These are phyloP conservation scores for Diutina ranongensis DNA, from an alignment of 1,139 yeast genomes.

Conservation along the genomic window DNA sequence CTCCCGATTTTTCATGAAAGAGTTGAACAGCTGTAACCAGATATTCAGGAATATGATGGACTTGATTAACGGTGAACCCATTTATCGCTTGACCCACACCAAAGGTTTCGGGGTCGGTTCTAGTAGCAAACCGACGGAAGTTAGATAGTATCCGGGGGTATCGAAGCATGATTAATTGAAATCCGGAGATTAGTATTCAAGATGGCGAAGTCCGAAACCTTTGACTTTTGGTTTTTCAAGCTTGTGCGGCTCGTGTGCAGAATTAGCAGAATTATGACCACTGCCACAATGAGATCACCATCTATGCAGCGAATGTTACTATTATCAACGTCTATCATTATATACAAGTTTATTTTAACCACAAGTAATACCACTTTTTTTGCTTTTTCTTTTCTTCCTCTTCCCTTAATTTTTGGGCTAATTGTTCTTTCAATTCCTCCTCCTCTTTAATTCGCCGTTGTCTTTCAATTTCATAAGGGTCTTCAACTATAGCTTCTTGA, in stretches of 20 bases:
- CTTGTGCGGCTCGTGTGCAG: not conserved
- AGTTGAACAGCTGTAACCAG: slow-evolving; percentile 3
- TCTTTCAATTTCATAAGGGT: slow-evolving; percentile 3
- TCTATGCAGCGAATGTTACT: no score
- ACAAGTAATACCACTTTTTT: slow-evolving; percentile 5
- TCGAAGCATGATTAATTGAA: not conserved
- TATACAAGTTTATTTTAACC: slow-evolving; percentile 6
- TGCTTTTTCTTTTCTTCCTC: not conserved
- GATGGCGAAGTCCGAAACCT: not conserved
- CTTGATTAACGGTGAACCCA: slow-evolving; percentile 55
- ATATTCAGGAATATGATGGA: slow-evolving; percentile 62
- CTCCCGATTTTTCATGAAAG: slow-evolving; percentile 40
- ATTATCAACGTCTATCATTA: no score
- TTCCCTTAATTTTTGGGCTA: not conserved
- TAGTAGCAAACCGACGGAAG: not conserved
- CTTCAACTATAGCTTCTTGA: not conserved
- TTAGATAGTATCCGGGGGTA: not conserved
- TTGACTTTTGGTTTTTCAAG: not conserved
- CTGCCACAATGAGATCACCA: no score
- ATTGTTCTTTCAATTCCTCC: not conserved
- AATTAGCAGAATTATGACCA: no score
- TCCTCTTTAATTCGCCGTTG: not conserved
- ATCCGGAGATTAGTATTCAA: no score
- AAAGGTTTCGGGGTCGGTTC: slow-evolving; percentile 11
- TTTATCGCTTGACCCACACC: slow-evolving; percentile 39